phyloP scores from a whole-genome alignment of 441 rosid genomes.

The Gossypium gossypioides region DNA sequence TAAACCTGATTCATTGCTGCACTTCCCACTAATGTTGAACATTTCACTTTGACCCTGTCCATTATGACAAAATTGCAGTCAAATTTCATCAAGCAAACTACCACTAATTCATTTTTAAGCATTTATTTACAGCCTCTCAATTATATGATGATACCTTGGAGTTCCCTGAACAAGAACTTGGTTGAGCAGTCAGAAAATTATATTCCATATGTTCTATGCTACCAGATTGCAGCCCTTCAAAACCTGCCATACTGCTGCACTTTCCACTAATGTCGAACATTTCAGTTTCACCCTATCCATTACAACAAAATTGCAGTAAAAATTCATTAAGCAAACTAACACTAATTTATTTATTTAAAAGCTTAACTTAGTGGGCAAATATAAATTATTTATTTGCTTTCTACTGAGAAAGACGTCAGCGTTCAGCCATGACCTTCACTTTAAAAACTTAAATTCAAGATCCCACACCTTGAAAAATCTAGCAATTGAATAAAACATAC shows the following conservation, averaged over 20 bases:
- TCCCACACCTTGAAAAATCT: neutral
- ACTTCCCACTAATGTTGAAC: slow-evolving; percentile 23
- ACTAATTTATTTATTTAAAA: slow-evolving; percentile 1
- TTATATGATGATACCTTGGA: slow-evolving; percentile 23
- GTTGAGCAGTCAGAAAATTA: slow-evolving; percentile 28
- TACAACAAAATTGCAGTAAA: neutral
- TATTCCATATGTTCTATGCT: slow-evolving; percentile 33
- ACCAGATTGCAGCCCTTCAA: slow-evolving; percentile 28
- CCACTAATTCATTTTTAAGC: neutral
- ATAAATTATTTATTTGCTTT: neutral
- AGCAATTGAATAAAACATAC: neutral
- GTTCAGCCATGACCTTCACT: neutral
- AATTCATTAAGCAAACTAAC: neutral
- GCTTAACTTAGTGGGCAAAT: neutral
- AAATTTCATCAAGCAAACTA: neutral
- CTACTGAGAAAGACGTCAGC: neutral
- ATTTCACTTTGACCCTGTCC: slow-evolving; percentile 34
- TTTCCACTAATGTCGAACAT: slow-evolving; percentile 23
- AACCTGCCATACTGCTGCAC: slow-evolving; percentile 20
- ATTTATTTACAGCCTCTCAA: slow-evolving; percentile 16
- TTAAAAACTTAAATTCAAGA: neutral
- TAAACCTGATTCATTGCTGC: slow-evolving; percentile 20
- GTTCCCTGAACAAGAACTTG: slow-evolving; percentile 21
- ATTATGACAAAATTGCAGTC: neutral
- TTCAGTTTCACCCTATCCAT: slow-evolving; percentile 35